Evolutionary conservation across 163 green algal species (phyloP).

Genomic region (Dunaliella salina): DNA sequence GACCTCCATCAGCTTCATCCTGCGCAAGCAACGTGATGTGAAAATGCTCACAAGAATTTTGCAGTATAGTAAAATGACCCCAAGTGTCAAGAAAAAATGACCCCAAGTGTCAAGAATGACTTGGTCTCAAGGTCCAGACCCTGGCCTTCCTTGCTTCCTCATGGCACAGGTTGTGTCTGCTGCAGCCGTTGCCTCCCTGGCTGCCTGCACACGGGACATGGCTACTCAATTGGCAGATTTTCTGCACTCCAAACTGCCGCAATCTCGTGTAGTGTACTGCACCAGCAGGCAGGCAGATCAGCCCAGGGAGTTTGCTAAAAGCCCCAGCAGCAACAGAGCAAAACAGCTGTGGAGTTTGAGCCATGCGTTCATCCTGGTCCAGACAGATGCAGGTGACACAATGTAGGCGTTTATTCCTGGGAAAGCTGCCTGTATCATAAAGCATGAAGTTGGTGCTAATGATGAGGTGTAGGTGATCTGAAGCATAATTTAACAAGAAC

Average conservation of each 20-base stretch:
- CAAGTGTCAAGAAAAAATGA: too few relatives aligned
- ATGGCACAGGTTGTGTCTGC: neutral
- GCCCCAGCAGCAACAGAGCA: neutral
- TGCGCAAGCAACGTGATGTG: too few relatives aligned
- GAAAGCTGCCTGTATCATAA: neutral
- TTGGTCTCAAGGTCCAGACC: too few relatives aligned
- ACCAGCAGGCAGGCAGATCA: neutral
- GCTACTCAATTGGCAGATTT: neutral
- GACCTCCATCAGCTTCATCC: too few relatives aligned
- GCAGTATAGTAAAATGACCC: too few relatives aligned
- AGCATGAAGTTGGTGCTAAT: neutral
- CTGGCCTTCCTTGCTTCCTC: too few relatives aligned
- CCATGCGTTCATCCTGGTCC: neutral
- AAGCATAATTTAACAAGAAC: neutral
- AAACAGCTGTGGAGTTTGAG: neutral
- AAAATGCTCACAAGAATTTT: too few relatives aligned
- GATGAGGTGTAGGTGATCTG: neutral
- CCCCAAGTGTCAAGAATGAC: too few relatives aligned
- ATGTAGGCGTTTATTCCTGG: neutral
- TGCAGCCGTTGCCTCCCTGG: neutral
- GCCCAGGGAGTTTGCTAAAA: neutral
- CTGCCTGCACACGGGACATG: neutral
- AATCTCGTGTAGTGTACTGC: neutral
- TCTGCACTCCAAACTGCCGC: neutral
- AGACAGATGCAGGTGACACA: neutral